phyloP scores from a whole-genome alignment of 2,329 filamentous ascomycete species.

The Penicillium sp. region DNA sequence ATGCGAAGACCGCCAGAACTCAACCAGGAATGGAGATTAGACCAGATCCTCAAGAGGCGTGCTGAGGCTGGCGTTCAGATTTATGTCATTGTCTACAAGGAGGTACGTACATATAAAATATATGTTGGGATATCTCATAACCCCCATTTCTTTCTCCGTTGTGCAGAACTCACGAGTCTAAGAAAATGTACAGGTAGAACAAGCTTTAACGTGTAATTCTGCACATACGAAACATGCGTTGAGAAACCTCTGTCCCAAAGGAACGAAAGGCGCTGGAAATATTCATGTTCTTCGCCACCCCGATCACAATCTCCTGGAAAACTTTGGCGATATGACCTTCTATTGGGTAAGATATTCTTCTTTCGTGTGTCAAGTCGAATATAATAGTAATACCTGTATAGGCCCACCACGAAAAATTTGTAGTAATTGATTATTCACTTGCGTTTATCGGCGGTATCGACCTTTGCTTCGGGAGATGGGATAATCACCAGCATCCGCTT shows the following conservation, averaged over 20 bases:
- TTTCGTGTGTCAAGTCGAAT: background rate
- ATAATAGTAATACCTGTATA: slow-evolving; percentile 11
- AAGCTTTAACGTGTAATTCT: slow-evolving; percentile 85
- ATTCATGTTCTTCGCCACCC: slow-evolving; percentile 44
- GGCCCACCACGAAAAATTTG: slow-evolving; percentile 96
- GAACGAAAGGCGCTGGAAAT: slow-evolving; percentile 53
- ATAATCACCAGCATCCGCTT: slow-evolving; percentile 76
- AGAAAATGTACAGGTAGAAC: slow-evolving; percentile 49
- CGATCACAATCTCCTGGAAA: slow-evolving; percentile 86
- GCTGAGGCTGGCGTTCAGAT: slow-evolving; percentile 94
- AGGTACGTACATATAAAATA: background rate
- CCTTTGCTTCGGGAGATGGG: slow-evolving; percentile 94
- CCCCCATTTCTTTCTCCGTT: background rate
- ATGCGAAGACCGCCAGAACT: slow-evolving; percentile 76
- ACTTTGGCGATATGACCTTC: slow-evolving; percentile 73
- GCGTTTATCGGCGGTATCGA: slow-evolving; percentile 95
- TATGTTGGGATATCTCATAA: background rate
- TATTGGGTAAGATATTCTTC: slow-evolving; percentile 61
- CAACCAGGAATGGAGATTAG: slow-evolving; percentile 65
- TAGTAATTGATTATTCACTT: slow-evolving; percentile 85
- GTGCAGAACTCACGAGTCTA: background rate
- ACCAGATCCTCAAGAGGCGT: slow-evolving; percentile 64
- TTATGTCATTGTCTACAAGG: slow-evolving; percentile 74
- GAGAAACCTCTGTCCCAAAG: slow-evolving; percentile 73
- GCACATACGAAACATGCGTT: slow-evolving; percentile 87